Evolutionary conservation across 2,329 filamentous ascomycete genomes (phyloP), one percentile per base, ranked within the genome.

Genomic region (Verticillium klebahnii): DNA sequence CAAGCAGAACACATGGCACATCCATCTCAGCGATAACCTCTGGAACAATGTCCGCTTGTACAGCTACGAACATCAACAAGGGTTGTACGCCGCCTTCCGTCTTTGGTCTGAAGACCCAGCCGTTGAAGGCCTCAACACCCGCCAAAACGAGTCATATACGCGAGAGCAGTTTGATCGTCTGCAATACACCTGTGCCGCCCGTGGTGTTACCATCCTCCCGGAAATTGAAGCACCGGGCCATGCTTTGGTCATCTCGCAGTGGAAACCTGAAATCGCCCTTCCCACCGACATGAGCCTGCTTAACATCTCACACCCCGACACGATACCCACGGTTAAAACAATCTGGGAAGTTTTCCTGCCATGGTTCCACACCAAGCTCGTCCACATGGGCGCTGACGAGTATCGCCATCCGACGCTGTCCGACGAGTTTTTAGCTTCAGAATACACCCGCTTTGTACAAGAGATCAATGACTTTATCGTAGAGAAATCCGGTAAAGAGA

Each of bases 151-250:
- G 61, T 69, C 68, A 0, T 63, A 63, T 0, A 39, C 62, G 11
- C 66, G 66, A 5, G 61, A 60, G 1, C 77, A 82, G 17, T 83
- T 83, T 57, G 79, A 80, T 29, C 72, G 78, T 11, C 72, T 85
- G 6, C 80, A 85, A 61, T 66, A 68, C 3, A 78, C 81, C 64
- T 85, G 83, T 63, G 82, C 80, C 0, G 66, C 72, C 0, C 73
- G 82, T 2, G 83, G 82, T 12, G 76, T 85, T 1, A 83, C 82
- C 0, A 72, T 85, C 1, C 74, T 85, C 6, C 82, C 82, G 0
- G 83, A 85, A 66, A 82, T 85, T 23, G 82, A 85, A 66, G 77
- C 81, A 0, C 82, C 82, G 0, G 82, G 82, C 0, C 83, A 85
- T 62, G 79, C 77, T 36, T 69, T 85, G 5, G 77, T 77, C 11